Conservation (phyloP, 2,329 filamentous ascomycete genomes). For the Penicillium olsonii region DNA sequence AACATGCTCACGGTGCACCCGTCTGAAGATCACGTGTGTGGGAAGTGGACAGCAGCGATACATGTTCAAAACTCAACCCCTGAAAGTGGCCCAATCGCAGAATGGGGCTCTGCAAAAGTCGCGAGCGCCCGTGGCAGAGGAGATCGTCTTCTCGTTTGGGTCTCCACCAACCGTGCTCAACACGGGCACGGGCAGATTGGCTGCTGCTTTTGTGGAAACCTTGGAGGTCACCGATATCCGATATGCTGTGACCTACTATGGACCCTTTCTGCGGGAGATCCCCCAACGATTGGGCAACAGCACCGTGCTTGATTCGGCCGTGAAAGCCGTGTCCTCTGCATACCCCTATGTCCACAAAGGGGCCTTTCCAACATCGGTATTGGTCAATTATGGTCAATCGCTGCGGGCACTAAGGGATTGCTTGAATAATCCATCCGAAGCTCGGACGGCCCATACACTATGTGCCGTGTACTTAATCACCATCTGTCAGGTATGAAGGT, state of each 20-base stretch:
- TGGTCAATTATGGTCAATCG: conserved; percentile 22
- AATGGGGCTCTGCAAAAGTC: neutral
- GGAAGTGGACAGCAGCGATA: conserved; percentile 27
- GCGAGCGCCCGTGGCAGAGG: neutral
- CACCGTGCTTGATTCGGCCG: conserved; percentile 25
- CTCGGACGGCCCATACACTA: conserved; percentile 26
- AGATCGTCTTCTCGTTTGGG: neutral
- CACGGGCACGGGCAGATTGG: conserved; percentile 4
- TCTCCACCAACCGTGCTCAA: conserved; percentile 3
- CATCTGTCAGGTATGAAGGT: conserved; percentile 29
- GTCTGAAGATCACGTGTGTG: conserved; percentile 23
- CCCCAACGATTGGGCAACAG: conserved; percentile 25
- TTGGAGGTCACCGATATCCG: conserved; percentile 25
- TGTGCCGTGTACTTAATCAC: conserved; percentile 32
- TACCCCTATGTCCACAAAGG: conserved; percentile 21
- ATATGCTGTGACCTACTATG: conserved; percentile 28
- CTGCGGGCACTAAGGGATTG: conserved; percentile 25
- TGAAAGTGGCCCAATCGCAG: neutral
- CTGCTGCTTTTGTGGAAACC: conserved; percentile 16
- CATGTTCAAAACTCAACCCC: conserved; percentile 23
- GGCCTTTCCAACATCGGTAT: conserved; percentile 14
- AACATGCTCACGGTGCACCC: conserved; percentile 24
- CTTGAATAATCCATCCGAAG: conserved; percentile 26
- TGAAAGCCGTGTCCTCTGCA: conserved; percentile 20
- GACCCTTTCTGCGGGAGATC: conserved; percentile 23